Percentiles rank a stretch among this genome's conserved stretches.
These are phyloP conservation scores for Eucalyptus caleyi DNA, from an alignment of 345 rosid species.

Conservation along the genomic window DNA sequence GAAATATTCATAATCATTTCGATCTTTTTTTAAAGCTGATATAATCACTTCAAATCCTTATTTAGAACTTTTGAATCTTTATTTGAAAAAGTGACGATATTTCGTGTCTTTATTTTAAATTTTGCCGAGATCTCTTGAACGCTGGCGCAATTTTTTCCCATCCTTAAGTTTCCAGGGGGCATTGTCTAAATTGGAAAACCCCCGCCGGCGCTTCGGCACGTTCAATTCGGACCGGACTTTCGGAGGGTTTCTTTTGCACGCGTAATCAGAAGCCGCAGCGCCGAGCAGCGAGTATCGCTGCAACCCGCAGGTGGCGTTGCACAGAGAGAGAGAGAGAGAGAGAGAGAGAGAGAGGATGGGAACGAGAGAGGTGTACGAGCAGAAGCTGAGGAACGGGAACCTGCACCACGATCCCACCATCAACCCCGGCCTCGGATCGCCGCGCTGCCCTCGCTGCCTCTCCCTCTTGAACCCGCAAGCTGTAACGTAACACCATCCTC, in stretches of 20 bases:
- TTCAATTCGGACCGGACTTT: neutral
- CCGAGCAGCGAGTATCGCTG: neutral
- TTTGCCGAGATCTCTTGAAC: neutral
- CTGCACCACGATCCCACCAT: constrained; percentile 77
- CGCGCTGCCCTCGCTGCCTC: constrained; percentile 94
- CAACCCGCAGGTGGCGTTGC: neutral
- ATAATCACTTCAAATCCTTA: too few relatives aligned
- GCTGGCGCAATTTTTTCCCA: neutral
- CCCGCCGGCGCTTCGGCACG: neutral
- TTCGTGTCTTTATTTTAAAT: too few relatives aligned
- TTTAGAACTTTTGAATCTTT: too few relatives aligned
- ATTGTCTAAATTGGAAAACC: neutral
- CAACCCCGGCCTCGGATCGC: constrained; percentile 78
- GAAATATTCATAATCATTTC: too few relatives aligned
- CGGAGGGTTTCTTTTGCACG: neutral
- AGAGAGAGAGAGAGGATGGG: constrained; percentile 29
- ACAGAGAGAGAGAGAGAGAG: neutral
- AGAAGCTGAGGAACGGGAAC: constrained; percentile 65
- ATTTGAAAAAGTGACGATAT: too few relatives aligned
- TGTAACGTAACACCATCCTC: constrained; percentile 13
- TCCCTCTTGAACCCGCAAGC: constrained; percentile 60
- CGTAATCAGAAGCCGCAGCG: neutral
- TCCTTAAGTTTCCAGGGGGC: neutral
- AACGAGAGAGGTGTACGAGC: constrained; percentile 78
- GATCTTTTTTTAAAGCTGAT: too few relatives aligned